Evolutionary conservation across 2,329 filamentous ascomycete genomes (phyloP), one percentile per base, ranked within the genome.

Genomic region (Monilinia fructicola): DNA sequence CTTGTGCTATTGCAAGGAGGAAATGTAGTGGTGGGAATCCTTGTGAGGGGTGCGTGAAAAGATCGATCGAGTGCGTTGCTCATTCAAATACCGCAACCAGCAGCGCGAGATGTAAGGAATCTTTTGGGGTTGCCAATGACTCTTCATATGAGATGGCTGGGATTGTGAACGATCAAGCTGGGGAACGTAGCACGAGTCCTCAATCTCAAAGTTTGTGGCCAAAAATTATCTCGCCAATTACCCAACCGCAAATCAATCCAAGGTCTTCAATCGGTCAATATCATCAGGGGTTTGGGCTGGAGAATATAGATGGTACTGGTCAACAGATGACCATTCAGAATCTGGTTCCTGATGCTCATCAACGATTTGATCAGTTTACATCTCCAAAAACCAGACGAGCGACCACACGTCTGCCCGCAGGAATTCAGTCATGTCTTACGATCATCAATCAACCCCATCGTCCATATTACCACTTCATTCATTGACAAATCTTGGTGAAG

Each of bases 21-120:
- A 62, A 52, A 42, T 53, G 59, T 40, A 62, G 59, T 52, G 44
- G 59, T 26, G 59, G 46, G 10, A 52, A 52, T 26, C 46, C 59
- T 23, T 62, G 59, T 26, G 21, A 23, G 4, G 54, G 31, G 14
- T 56, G 54, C 23, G 31, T 42, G 54, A 56, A 40, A 40, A 38
- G 54, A n/a, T 56, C 54, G 16, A 56, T 56, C 31, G 54, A 42
- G 9, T 56, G 54, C 26, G 21, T 12, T 16, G 14, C 21, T 54
- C 53, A 16, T 28, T 31, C 53, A 54, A 54, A 38, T 21, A 21
- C 18, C 23, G 10, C 21, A 21, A 28, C 26, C 6, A 54, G 11
- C 10, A 54, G 1, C 53, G 35, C 6, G 2, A 54, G 53, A 54
- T 5, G 53, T 54, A 23, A 14, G 14, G 42, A 44, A 44, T 44